Evolutionary conservation across 192 early-diverging fungal species (phyloP).

Genomic region (Mortierella alpina): DNA sequence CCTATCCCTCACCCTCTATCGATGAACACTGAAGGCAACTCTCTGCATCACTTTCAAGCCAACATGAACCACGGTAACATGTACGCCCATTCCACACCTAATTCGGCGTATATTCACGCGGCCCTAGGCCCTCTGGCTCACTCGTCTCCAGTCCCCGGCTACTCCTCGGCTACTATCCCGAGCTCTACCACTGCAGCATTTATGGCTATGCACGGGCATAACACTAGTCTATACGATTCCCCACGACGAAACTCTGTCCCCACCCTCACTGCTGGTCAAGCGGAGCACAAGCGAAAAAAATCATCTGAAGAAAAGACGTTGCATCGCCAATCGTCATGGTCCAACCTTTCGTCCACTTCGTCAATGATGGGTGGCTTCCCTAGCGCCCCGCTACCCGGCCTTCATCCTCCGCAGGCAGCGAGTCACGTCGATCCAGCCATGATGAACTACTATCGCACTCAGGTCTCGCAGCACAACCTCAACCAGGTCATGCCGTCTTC

Average conservation of each 20-base stretch:
- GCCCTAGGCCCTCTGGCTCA: slow-evolving; percentile 10
- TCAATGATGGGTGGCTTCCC: neutral
- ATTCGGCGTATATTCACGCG: slow-evolving; percentile 17
- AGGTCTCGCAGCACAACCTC: slow-evolving; percentile 12
- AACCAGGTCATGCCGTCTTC: slow-evolving; percentile 26
- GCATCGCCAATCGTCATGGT: slow-evolving; percentile 40
- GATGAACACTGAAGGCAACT: slow-evolving; percentile 25
- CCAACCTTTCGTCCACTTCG: slow-evolving; percentile 15
- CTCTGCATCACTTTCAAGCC: slow-evolving; percentile 46
- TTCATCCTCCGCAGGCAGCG: slow-evolving; percentile 3
- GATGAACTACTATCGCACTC: slow-evolving; percentile 15
- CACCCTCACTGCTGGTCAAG: slow-evolving; percentile 18
- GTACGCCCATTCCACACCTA: slow-evolving; percentile 6
- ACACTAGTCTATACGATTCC: slow-evolving; percentile 11
- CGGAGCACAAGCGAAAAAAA: slow-evolving; percentile 16
- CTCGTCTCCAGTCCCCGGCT: slow-evolving; percentile 1
- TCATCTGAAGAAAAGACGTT: slow-evolving; percentile 36
- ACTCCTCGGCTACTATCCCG: slow-evolving; percentile 4
- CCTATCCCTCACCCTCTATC: slow-evolving; percentile 28
- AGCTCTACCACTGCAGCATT: slow-evolving; percentile 23
- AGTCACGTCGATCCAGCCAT: slow-evolving; percentile 14
- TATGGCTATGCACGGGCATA: slow-evolving; percentile 33
- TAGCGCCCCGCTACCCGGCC: slow-evolving; percentile 2
- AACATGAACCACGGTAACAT: slow-evolving; percentile 2
- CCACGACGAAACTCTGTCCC: slow-evolving; percentile 37